These are phyloP conservation scores for Lachnellula suecica DNA, from an alignment of 2,329 filamentous ascomycete genomes.

Conservation along the genomic window DNA sequence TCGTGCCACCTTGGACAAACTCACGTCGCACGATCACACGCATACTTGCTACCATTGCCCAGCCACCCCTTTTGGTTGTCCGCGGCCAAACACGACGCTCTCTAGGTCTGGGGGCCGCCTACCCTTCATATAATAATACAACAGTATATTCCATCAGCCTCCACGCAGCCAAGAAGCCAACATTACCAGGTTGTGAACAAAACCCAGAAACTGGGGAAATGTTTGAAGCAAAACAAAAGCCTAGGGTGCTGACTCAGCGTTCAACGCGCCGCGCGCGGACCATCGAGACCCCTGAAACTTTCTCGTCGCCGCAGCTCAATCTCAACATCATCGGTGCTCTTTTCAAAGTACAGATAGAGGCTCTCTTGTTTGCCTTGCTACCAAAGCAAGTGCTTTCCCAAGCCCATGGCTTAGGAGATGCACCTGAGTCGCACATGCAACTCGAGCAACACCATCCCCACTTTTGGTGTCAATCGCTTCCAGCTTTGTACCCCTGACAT, in stretches of 20 bases:
- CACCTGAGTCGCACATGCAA: not conserved
- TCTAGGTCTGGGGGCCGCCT: no score
- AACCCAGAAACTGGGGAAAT: not conserved
- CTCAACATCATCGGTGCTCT: no score
- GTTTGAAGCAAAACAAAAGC: not conserved
- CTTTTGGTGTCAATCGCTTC: slow-evolving; percentile 2
- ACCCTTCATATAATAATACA: not conserved
- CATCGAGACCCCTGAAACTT: no score
- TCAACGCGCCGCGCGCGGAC: no score
- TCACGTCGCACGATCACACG: no score
- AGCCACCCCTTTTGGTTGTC: no score
- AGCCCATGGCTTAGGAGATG: not conserved
- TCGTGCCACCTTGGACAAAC: no score
- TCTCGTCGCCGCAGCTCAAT: no score
- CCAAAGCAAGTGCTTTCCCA: not conserved
- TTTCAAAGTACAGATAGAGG: no score
- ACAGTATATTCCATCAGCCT: not conserved
- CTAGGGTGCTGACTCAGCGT: not conserved
- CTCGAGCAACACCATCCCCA: not conserved
- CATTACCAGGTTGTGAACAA: not conserved
- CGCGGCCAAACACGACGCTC: no score
- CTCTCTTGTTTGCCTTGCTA: no score
- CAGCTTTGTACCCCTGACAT: slow-evolving; percentile 5
- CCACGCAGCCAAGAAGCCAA: not conserved
- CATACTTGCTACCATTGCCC: no score